Base-by-base conservation (phyloP, 257 asterid genomes). In the Nicotiana otophora region DNA sequence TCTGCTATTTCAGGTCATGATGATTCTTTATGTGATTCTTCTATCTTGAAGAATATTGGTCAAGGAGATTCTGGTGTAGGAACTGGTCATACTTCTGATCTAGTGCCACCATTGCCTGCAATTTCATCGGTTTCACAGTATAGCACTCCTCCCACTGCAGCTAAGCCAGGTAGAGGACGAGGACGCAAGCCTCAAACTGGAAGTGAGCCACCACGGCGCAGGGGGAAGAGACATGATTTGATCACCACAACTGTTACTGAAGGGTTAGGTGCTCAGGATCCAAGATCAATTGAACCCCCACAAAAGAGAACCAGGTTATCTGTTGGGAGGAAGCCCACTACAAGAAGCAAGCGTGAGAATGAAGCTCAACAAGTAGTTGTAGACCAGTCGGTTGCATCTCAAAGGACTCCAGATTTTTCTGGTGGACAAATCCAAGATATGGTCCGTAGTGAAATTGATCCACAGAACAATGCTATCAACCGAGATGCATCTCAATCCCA, bases 281-380 rank as follows among this genome's bases (percentile, higher is more conserved):
- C 84, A 82, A 84, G 83, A 80, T 36, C 85, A 60, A 65, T 81
- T 87, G 94, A 88, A 83, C 90, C 91, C 78, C 90, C 89, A 23
- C 93, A 58, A 80, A 95, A 91, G 84, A 92, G 90, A 89, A 85
- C 95, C 39, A 90, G 97, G 85, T 92, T 90, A 80, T 90, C 94
- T 51, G 84, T 81, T 76, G 93, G 88, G 75, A 91, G 91, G 81
- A 88, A 87, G 84, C 88, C 92, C 86, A 81, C 82, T 31, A 78
- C 85, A 48, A 88, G 90, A 84, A 85, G 84, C 72, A 90, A 86
- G 84, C 85, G 31, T 86, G 91, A 82, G 81, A 80, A 79, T 68
- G 84, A 83, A 30, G 53, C 65, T 87, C 89, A 84, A 81, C 90
- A 15, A 75, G 26, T 15, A 26, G 63, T 53, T 83, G 66, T 84